Percentiles rank a stretch among this genome's conserved stretches.
Conservation (phyloP, 768 basidiomycete species). For the Gloeopeniophorella convolvens region DNA sequence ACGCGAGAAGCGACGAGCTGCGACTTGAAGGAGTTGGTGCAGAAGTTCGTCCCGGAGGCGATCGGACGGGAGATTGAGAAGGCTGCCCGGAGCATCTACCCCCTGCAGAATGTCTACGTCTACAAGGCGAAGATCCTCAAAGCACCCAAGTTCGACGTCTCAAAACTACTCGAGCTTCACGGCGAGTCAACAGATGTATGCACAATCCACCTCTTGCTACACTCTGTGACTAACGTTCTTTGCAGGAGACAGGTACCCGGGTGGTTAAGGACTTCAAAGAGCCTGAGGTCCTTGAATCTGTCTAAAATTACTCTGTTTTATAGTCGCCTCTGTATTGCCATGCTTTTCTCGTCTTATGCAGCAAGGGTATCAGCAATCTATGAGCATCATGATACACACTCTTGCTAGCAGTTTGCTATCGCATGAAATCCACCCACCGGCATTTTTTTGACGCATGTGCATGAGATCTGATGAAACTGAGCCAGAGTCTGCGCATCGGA, state of each 20-base stretch:
- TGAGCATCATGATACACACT: slow-evolving; percentile 28
- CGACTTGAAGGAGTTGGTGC: slow-evolving; percentile 96
- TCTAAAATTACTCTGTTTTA: slow-evolving; percentile 44
- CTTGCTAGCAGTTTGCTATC: too few species aligned
- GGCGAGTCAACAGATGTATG: slow-evolving; percentile 91
- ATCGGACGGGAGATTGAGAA: slow-evolving; percentile 99
- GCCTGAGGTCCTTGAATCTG: slow-evolving; percentile 88
- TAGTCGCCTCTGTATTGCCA: slow-evolving; percentile 19
- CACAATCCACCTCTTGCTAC: slow-evolving; percentile 20
- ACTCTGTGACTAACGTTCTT: slow-evolving; percentile 16
- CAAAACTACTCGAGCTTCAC: slow-evolving; percentile 94
- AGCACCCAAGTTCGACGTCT: slow-evolving; percentile 92
- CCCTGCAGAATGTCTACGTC: slow-evolving; percentile 97
- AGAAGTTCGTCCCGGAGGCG: slow-evolving; percentile 98
- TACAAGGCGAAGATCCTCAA: slow-evolving; percentile 99
- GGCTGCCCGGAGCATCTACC: slow-evolving; percentile 92
- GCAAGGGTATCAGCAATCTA: slow-evolving; percentile 34
- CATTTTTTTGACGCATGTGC: too few species aligned
- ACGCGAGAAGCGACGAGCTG: slow-evolving; percentile 90
- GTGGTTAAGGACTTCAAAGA: slow-evolving; percentile 97
- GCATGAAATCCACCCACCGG: too few species aligned
- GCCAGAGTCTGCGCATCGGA: too few species aligned
- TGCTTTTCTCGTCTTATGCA: slow-evolving; percentile 29
- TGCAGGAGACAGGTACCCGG: slow-evolving; percentile 88
- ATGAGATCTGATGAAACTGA: too few species aligned